phyloP scores from a whole-genome alignment of 2,329 filamentous ascomycete genomes.

The Alternaria sp. region DNA sequence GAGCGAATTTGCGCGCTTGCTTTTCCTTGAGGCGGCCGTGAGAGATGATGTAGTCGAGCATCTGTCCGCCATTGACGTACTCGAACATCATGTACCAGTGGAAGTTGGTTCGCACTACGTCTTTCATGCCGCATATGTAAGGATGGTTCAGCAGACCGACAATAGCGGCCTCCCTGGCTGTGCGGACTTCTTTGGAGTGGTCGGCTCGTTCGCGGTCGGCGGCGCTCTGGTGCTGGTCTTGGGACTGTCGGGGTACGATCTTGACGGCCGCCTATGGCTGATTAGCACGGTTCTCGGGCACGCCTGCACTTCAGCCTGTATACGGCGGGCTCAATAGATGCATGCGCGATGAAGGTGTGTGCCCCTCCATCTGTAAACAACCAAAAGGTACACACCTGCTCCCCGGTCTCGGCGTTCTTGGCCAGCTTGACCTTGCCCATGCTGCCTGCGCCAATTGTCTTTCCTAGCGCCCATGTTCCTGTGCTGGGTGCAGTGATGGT shows the following conservation, averaged over 20 bases:
- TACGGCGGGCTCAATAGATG: not conserved
- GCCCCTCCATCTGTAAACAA: slow-evolving; percentile 1
- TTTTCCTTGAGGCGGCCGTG: slow-evolving; percentile 98
- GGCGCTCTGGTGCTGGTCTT: slow-evolving; percentile 77
- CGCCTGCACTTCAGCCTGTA: not conserved
- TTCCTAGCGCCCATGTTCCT: slow-evolving; percentile 93
- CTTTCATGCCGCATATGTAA: slow-evolving; percentile 93
- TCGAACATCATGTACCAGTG: slow-evolving; percentile 99
- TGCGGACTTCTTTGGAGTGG: slow-evolving; percentile 94
- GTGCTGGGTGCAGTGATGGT: slow-evolving; percentile 84
- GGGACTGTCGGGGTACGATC: slow-evolving; percentile 90
- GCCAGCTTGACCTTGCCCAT: slow-evolving; percentile 99
- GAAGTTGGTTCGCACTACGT: slow-evolving; percentile 94
- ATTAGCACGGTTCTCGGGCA: slow-evolving; percentile 17
- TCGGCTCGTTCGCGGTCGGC: slow-evolving; percentile 88
- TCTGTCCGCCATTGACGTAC: slow-evolving; percentile 97
- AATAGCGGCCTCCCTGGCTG: slow-evolving; percentile 93
- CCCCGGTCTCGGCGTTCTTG: slow-evolving; percentile 85
- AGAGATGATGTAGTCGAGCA: slow-evolving; percentile 99
- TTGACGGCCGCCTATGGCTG: slow-evolving; percentile 84
- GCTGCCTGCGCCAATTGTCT: slow-evolving; percentile 95
- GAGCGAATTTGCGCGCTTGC: slow-evolving; percentile 95
- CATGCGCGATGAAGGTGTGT: not conserved
- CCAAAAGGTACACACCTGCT: slow-evolving; percentile 71
- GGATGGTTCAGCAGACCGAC: slow-evolving; percentile 93